phyloP scores from a whole-genome alignment of 352 stramenopile species.

The Phytophthora meadii region DNA sequence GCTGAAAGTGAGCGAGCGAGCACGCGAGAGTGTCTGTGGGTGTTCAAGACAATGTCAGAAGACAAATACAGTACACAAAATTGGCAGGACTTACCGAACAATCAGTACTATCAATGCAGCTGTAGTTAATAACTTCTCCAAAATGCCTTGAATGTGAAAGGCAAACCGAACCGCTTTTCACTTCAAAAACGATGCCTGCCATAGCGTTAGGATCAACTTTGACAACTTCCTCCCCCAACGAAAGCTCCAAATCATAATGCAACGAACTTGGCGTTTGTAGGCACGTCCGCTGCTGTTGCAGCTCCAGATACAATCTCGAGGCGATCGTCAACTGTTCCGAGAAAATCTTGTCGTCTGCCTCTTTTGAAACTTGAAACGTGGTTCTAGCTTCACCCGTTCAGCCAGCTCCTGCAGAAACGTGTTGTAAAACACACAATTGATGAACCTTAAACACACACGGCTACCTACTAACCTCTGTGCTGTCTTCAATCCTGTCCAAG shows the following conservation, averaged over 20 bases:
- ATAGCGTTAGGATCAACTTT: neutral
- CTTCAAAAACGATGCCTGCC: constrained; percentile 11
- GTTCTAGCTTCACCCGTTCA: neutral
- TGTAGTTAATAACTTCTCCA: neutral
- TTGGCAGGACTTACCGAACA: constrained; percentile 2
- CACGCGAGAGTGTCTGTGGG: constrained; percentile 5
- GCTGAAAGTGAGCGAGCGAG: constrained; percentile 2
- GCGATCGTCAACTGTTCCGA: constrained; percentile 6
- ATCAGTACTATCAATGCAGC: neutral
- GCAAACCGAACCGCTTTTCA: neutral
- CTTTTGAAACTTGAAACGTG: neutral
- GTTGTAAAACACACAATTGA: neutral
- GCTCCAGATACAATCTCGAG: constrained; percentile 7
- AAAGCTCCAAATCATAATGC: constrained; percentile 5
- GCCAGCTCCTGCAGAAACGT: neutral
- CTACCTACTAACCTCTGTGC: neutral
- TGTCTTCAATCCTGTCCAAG: neutral
- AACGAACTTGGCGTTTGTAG: neutral
- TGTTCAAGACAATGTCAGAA: neutral
- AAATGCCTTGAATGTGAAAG: constrained; percentile 9
- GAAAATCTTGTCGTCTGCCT: constrained; percentile 4
- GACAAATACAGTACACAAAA: neutral
- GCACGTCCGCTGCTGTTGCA: neutral
- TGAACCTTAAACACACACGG: too few relatives aligned
- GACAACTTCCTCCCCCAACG: constrained; percentile 1